phyloP scores from a whole-genome alignment of 768 basidiomycete genomes.

The Hygrophoropsis aurantiaca region DNA sequence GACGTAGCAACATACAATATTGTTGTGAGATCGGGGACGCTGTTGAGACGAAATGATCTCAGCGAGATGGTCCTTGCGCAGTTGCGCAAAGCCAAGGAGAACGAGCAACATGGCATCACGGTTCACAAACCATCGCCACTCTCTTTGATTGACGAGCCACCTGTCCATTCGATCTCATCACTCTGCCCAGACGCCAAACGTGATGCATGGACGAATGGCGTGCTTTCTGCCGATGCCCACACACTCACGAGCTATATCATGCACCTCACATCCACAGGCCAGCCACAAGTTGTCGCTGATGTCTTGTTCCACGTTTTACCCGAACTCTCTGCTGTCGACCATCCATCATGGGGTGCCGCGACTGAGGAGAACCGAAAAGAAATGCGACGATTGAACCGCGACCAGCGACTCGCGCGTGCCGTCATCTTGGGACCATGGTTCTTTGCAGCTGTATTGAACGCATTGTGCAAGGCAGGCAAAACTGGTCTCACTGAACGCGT shows the following conservation, averaged over 20 bases:
- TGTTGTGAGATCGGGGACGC: constrained; percentile 52
- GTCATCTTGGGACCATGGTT: constrained; percentile 57
- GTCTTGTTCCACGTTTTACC: constrained; percentile 60
- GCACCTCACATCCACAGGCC: constrained; percentile 51
- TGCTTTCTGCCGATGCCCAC: constrained; percentile 37
- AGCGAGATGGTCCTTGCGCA: constrained; percentile 36
- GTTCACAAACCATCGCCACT: constrained; percentile 12
- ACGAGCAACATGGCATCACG: constrained; percentile 21
- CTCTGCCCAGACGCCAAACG: not conserved
- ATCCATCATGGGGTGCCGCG: constrained; percentile 36
- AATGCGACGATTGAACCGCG: constrained; percentile 22
- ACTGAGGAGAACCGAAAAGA: constrained; percentile 21
- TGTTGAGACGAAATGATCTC: constrained; percentile 47
- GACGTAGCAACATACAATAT: constrained; percentile 56
- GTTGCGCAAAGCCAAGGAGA: constrained; percentile 26
- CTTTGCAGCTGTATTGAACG: constrained; percentile 59
- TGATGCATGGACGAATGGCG: constrained; percentile 4
- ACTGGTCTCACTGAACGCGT: constrained; percentile 60
- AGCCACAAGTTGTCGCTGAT: constrained; percentile 40
- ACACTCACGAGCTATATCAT: constrained; percentile 54
- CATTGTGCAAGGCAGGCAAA: constrained; percentile 54
- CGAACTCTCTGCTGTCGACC: constrained; percentile 40
- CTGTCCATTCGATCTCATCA: not conserved
- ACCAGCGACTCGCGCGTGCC: constrained; percentile 40
- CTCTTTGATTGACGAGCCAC: constrained; percentile 13